Base-by-base conservation (phyloP, 2,329 filamentous ascomycete species). In the Helotiales sp. region DNA sequence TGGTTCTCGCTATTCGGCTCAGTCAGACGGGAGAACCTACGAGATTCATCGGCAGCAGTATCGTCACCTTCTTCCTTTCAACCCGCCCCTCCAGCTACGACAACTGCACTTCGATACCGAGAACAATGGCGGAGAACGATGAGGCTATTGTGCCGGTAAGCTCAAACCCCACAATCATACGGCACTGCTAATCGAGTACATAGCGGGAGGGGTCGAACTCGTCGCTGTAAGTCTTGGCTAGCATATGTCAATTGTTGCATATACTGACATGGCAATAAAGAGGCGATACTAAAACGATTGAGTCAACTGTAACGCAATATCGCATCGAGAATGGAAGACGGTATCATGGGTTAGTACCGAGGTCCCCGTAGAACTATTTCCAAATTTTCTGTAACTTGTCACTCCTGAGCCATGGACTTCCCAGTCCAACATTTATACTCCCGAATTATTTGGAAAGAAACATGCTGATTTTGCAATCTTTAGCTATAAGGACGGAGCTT, bases 271-370 rank as follows among this genome's bases (percentile, higher is more conserved):
- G 10, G 10, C 10, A 15, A 15, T n/a, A 44, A 9, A 44, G 40
- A 17, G 54, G 57, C 33, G 66, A 67, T 54, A 66, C 64, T 5
- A 60, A 56, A 36, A 76, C 74, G 15, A 64, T 79, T 47, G 72
- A 66, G 31, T 69, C 67, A 9, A 63, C 57, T 42, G 66, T 69
- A 25, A 69, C 63, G 17, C 55, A 62, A 15, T 70, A 69, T 55
- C 66, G 62, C 6, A 54, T 66, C 15, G 79, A 81, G 58, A 79
- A 81, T 57, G 79, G 79, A 2, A 71, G 79, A 1, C 71, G 78
- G 2, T 82, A 81, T 55, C 79, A 81, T 55, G 72, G 70, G 2
- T n/a, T n/a, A n/a, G n/a, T n/a, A n/a, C n/a, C n/a, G n/a, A n/a
- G n/a, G n/a, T n/a, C n/a, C n/a, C n/a, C n/a, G n/a, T n/a, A n/a